Conservation (phyloP, 1,284 basidiomycete species). For the Sporisorium scitamineum region DNA sequence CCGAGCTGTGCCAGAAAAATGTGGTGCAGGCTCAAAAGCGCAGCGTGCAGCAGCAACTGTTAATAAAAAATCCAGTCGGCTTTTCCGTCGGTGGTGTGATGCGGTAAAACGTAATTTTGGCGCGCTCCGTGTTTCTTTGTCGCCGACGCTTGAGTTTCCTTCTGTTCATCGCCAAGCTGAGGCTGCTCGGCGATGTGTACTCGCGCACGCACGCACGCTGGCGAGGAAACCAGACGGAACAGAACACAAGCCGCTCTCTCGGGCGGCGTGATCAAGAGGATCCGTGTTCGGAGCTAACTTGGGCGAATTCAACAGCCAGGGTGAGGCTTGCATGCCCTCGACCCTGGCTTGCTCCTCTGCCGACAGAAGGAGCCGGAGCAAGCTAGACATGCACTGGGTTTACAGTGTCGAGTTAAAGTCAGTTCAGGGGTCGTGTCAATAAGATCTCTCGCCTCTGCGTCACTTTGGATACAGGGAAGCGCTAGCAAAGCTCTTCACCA, state of each 20-base stretch:
- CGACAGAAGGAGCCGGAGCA: background rate
- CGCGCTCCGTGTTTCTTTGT: constrained; percentile 1
- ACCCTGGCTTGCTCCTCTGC: background rate
- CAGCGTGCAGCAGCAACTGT: constrained; percentile 18
- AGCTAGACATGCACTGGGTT: background rate
- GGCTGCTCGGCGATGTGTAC: background rate
- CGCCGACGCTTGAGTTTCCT: background rate
- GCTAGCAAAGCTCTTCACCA: too few relatives aligned
- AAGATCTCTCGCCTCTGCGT: too few relatives aligned
- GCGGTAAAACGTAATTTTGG: background rate
- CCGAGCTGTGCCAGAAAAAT: constrained; percentile 16
- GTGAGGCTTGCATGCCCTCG: constrained; percentile 6
- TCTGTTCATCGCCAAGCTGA: background rate
- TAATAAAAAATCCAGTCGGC: background rate
- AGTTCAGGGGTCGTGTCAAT: too few relatives aligned
- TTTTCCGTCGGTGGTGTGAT: constrained; percentile 3
- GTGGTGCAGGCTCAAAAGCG: constrained; percentile 22
- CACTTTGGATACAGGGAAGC: too few relatives aligned
- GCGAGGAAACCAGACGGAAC: background rate
- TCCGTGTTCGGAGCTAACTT: background rate
- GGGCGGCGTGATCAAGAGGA: background rate
- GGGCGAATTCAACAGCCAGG: background rate
- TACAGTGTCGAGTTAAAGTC: too few relatives aligned
- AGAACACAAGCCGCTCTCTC: constrained; percentile 14
- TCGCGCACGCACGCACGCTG: background rate